Percentiles rank a stretch among this genome's conserved stretches.
Conservation (phyloP, 768 basidiomycete genomes). For the Sutorius australiensis region DNA sequence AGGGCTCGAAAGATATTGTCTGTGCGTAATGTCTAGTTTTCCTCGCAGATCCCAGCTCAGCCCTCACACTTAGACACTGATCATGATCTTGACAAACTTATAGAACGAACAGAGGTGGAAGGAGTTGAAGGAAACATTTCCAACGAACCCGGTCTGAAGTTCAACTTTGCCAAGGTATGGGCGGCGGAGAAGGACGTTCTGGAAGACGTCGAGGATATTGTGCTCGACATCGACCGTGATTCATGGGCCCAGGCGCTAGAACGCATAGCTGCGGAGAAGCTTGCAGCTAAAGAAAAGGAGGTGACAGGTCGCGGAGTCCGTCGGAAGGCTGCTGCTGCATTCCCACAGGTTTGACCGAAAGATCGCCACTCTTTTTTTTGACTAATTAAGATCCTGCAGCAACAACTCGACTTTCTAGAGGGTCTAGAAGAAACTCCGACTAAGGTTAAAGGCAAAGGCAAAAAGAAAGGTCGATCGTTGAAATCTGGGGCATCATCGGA, state of each 20-base stretch:
- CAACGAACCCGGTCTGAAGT: slow-evolving; percentile 55
- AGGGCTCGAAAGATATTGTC: slow-evolving; percentile 57
- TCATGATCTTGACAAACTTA: slow-evolving; percentile 78
- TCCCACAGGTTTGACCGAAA: slow-evolving; percentile 29
- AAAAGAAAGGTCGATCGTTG: slow-evolving; percentile 32
- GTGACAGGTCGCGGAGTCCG: slow-evolving; percentile 71
- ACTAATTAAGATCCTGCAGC: slow-evolving; percentile 14
- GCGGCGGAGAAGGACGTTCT: slow-evolving; percentile 68
- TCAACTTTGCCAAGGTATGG: slow-evolving; percentile 93
- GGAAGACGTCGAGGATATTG: slow-evolving; percentile 61
- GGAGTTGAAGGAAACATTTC: slow-evolving; percentile 49
- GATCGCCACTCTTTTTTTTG: background rate
- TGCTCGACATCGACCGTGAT: slow-evolving; percentile 48
- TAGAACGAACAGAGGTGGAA: slow-evolving; percentile 80
- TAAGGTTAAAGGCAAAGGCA: slow-evolving; percentile 34
- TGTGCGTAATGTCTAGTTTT: slow-evolving; percentile 43
- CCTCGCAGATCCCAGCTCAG: background rate
- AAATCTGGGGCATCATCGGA: slow-evolving; percentile 36
- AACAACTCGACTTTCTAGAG: slow-evolving; percentile 32
- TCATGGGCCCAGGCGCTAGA: slow-evolving; percentile 79
- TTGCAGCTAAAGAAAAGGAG: slow-evolving; percentile 43
- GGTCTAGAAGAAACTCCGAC: slow-evolving; percentile 37
- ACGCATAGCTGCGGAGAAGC: slow-evolving; percentile 42
- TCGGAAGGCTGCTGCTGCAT: slow-evolving; percentile 60
- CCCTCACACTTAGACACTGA: slow-evolving; percentile 55